Percentiles rank a stretch among this genome's conserved stretches.
Conservation (phyloP, 495 filamentous ascomycete genomes). For the Aspergillus mulundensis region DNA sequence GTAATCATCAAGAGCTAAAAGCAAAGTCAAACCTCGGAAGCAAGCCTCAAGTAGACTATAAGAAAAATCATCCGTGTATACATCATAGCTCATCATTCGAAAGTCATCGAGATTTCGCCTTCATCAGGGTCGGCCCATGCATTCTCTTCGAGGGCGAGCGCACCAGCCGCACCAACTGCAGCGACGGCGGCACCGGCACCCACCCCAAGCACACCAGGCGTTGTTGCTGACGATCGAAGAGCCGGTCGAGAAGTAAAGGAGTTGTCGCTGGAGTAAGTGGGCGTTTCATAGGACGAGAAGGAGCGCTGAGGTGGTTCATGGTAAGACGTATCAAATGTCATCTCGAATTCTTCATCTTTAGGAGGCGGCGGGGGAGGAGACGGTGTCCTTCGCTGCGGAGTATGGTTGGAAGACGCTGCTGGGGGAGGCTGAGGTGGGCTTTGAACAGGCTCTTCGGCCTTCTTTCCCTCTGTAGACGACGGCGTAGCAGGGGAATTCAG, state of each 20-base stretch:
- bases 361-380: constrained; percentile 17
- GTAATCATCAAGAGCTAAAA: neutral
- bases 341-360: constrained; percentile 54
- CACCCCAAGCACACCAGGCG: constrained; percentile 21
- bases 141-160: constrained; percentile 57
- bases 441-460: constrained; percentile 32
- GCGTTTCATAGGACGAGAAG: constrained; percentile 15
- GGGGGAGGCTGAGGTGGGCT: constrained; percentile 26
- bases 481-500: constrained; percentile 23
- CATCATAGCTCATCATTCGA: constrained; percentile 38
- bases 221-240: constrained; percentile 41
- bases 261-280: constrained; percentile 6
- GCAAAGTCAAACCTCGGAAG: neutral
- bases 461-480: constrained; percentile 41
- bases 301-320: constrained; percentile 34
- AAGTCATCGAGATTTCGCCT: constrained; percentile 55
- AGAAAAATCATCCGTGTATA: constrained; percentile 1
- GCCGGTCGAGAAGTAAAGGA: constrained; percentile 28
- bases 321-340: constrained; percentile 70
- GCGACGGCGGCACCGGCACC: constrained; percentile 3
- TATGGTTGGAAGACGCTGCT: constrained; percentile 26
- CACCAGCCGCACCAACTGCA: constrained; percentile 22
- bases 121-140: constrained; percentile 78
- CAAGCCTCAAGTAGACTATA: neutral
- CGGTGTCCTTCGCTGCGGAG: constrained; percentile 16